Conservation (phyloP, 768 basidiomycete genomes). For the Boletellus ananiceps region DNA sequence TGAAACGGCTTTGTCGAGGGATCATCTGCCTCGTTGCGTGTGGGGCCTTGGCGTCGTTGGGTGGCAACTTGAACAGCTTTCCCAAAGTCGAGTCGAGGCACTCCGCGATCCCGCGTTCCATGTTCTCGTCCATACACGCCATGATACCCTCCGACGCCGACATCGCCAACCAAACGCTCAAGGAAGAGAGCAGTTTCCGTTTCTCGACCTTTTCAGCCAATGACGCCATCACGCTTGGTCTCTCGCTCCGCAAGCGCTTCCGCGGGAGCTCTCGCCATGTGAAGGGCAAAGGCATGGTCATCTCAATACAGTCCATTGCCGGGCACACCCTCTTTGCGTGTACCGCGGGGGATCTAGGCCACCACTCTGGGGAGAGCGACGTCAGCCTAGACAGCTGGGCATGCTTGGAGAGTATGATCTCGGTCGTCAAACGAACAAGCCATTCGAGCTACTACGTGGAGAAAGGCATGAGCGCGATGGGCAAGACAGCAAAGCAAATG, state of each 20-base stretch:
- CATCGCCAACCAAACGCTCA: slow-evolving; percentile 63
- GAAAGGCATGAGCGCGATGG: slow-evolving; percentile 81
- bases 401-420: slow-evolving; percentile 73
- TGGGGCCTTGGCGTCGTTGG: not conserved
- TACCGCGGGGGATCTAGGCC: slow-evolving; percentile 77
- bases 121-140: slow-evolving; percentile 62
- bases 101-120: slow-evolving; percentile 16
- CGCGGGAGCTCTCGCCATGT: slow-evolving; percentile 63
- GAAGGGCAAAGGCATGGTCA: slow-evolving; percentile 76
- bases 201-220: slow-evolving; percentile 71
- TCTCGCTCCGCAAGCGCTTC: slow-evolving; percentile 82
- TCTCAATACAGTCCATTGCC: slow-evolving; percentile 73
- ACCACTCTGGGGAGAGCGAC: slow-evolving; percentile 60
- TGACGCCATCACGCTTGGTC: slow-evolving; percentile 76
- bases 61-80: not conserved
- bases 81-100: not conserved
- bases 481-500: slow-evolving; percentile 68
- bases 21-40: not conserved
- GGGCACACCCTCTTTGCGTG: slow-evolving; percentile 80
- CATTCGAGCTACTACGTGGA: slow-evolving; percentile 86
- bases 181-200: slow-evolving; percentile 65
- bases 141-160: slow-evolving; percentile 68
- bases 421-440: slow-evolving; percentile 72
- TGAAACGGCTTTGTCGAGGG: too few species aligned
- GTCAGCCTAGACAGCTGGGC: slow-evolving; percentile 80